Evolutionary conservation across 768 basidiomycete species (phyloP).

Genomic region (Sporobolomyces roseus): DNA sequence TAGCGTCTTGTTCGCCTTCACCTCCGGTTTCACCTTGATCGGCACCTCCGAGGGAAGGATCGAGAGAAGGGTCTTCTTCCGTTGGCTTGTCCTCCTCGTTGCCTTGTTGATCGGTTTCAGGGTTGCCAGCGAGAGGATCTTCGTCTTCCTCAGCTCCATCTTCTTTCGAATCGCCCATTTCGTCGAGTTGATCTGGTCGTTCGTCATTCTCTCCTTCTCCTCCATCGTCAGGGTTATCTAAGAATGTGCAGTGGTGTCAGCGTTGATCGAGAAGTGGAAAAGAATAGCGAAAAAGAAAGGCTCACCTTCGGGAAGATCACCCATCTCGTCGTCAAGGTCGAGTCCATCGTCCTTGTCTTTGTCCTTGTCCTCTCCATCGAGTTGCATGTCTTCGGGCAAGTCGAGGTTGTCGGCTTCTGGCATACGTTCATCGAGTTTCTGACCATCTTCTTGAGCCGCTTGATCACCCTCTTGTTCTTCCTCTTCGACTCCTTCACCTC

Average conservation of each 20-base stretch:
- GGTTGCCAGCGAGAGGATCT: conserved; percentile 70
- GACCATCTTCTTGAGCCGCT: conserved; percentile 56
- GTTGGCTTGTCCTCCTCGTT: conserved; percentile 49
- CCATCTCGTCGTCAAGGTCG: conserved; percentile 45
- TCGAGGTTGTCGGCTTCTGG: conserved; percentile 79
- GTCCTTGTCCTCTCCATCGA: conserved; percentile 50
- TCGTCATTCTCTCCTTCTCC: conserved; percentile 50
- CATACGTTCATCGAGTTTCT: conserved; percentile 68
- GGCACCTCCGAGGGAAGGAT: conserved; percentile 33
- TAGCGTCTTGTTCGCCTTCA: conserved; percentile 37
- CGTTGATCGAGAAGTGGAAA: neutral
- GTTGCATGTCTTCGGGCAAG: conserved; percentile 78
- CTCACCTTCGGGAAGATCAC: conserved; percentile 41
- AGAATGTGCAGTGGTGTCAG: neutral
- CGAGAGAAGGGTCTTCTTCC: conserved; percentile 38
- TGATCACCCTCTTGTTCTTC: conserved; percentile 50
- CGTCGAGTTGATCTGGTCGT: conserved; percentile 49
- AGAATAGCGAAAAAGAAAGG: neutral
- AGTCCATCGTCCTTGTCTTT: conserved; percentile 44
- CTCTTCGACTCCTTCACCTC: conserved; percentile 19
- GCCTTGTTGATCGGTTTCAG: conserved; percentile 66
- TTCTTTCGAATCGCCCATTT: conserved; percentile 49
- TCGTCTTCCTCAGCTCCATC: conserved; percentile 49
- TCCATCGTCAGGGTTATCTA: conserved; percentile 6
- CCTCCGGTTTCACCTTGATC: conserved; percentile 38